Percentiles rank a stretch among this genome's conserved stretches.
Evolutionary conservation across 768 basidiomycete species (phyloP).

Genomic region (Rhizopogon vesiculosus): DNA sequence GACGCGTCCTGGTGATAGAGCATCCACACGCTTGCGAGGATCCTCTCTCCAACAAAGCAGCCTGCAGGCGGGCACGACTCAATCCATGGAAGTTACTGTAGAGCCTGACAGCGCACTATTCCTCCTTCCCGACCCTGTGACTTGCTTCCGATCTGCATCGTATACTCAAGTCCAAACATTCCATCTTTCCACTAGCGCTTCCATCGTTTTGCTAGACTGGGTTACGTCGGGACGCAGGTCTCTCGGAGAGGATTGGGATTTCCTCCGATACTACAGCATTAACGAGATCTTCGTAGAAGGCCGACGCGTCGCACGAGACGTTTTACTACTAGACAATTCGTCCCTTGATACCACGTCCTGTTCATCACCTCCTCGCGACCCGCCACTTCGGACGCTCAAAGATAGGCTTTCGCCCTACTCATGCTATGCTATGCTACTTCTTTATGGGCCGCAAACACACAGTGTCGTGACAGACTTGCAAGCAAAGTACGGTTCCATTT

Average conservation of each 20-base stretch:
- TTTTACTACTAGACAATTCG: slow-evolving; percentile 64
- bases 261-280: slow-evolving; percentile 76
- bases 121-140: slow-evolving; percentile 89
- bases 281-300: slow-evolving; percentile 78
- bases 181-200: slow-evolving; percentile 52
- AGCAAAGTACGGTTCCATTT: slow-evolving; percentile 44
- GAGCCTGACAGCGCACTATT: slow-evolving; percentile 54
- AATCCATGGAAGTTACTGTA: slow-evolving; percentile 59
- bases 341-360: neutral
- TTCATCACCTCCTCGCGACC: slow-evolving; percentile 9
- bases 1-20: slow-evolving; percentile 55
- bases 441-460: slow-evolving; percentile 64
- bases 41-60: slow-evolving; percentile 1
- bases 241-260: slow-evolving; percentile 86
- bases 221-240: slow-evolving; percentile 83
- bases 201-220: slow-evolving; percentile 84
- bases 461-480: slow-evolving; percentile 44
- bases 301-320: slow-evolving; percentile 68
- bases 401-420: slow-evolving; percentile 75
- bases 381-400: slow-evolving; percentile 43
- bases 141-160: slow-evolving; percentile 80
- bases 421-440: slow-evolving; percentile 84
- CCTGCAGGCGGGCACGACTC: slow-evolving; percentile 40
- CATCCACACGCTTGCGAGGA: slow-evolving; percentile 35
- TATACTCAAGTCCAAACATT: slow-evolving; percentile 87